Conservation (phyloP, 2,329 filamentous ascomycete genomes). For the Diaporthe sp. region DNA sequence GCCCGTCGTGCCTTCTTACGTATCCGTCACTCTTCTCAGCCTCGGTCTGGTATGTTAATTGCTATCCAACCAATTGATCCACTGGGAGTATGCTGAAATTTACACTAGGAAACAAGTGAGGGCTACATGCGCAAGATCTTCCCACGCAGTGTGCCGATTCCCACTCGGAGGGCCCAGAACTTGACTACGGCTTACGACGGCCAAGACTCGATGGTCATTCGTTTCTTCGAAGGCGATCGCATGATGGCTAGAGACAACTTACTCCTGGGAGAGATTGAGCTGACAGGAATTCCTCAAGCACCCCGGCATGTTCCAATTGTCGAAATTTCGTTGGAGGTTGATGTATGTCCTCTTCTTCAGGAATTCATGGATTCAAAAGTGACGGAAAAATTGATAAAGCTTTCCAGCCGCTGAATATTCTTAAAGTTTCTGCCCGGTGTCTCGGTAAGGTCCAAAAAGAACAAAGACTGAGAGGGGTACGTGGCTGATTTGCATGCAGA, state of each 20-base stretch:
- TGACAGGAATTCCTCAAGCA: constrained; percentile 13
- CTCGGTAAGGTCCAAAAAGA: neutral
- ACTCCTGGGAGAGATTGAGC: neutral
- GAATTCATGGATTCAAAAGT: too few relatives aligned
- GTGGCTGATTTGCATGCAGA: neutral
- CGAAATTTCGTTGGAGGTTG: neutral
- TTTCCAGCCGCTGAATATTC: neutral
- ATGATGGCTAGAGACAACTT: constrained; percentile 1
- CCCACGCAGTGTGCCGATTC: neutral
- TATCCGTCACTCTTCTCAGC: neutral
- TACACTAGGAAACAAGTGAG: constrained; percentile 3
- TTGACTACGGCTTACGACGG: neutral
- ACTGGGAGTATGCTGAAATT: neutral
- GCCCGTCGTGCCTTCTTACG: too few relatives aligned
- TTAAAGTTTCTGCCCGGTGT: neutral
- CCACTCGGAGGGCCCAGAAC: neutral
- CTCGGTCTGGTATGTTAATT: neutral
- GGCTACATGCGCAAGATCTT: neutral
- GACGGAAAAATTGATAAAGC: accelerated
- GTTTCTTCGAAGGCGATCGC: neutral
- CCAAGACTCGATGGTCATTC: constrained; percentile 6
- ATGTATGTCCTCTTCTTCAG: neutral
- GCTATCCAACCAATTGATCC: too few relatives aligned
- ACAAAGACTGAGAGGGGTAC: neutral
- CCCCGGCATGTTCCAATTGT: neutral